phyloP scores from a whole-genome alignment of 306 rosid genomes.

The Hippophae tibetana region DNA sequence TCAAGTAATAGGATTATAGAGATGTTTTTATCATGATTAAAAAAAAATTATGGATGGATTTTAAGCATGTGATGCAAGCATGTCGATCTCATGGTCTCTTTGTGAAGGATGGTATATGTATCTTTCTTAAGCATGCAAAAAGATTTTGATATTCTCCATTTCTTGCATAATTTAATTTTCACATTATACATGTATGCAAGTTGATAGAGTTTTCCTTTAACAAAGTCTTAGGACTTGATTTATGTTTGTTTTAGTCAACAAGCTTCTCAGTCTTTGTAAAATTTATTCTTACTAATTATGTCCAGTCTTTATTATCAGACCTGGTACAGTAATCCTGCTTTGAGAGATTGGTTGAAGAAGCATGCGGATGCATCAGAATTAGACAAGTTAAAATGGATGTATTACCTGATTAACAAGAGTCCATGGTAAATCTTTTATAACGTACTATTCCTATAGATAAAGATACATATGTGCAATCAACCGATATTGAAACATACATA shows the following conservation, averaged over 20 bases:
- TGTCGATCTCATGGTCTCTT: too few relatives aligned
- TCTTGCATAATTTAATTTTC: too few relatives aligned
- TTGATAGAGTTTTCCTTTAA: not conserved
- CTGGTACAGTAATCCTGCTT: slow-evolving; percentile 73
- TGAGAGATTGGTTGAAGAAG: slow-evolving; percentile 80
- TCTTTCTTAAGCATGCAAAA: too few relatives aligned
- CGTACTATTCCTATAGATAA: slow-evolving; percentile 4
- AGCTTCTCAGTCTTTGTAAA: not conserved
- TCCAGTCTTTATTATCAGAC: slow-evolving; percentile 37
- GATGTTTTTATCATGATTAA: too few relatives aligned
- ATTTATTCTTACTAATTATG: slow-evolving; percentile 11
- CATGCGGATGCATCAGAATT: slow-evolving; percentile 58
- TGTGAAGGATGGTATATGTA: too few relatives aligned
- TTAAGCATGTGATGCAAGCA: too few relatives aligned
- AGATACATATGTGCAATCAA: not conserved
- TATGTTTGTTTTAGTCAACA: not conserved
- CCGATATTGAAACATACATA: not conserved
- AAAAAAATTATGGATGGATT: too few relatives aligned
- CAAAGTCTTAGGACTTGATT: not conserved
- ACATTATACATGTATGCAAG: too few relatives aligned
- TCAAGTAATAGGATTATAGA: too few relatives aligned
- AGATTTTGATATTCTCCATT: too few relatives aligned
- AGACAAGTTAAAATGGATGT: slow-evolving; percentile 79
- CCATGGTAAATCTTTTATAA: slow-evolving; percentile 64
- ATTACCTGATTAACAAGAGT: slow-evolving; percentile 68